Conservation (phyloP, 768 basidiomycete species). For the Pulveroboletus sp. region DNA sequence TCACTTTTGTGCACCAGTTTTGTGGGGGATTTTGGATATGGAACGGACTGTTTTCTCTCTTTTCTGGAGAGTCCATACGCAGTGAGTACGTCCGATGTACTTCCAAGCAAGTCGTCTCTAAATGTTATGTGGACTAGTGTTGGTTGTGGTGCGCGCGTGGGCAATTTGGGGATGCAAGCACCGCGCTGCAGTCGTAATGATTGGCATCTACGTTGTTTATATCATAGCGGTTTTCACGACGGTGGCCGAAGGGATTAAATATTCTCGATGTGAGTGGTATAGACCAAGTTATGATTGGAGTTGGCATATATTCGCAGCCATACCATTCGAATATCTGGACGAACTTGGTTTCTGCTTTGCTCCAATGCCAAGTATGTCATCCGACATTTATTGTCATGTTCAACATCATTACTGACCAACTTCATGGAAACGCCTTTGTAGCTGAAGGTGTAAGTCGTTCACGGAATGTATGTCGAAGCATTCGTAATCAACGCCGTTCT, state of each 20-base stretch:
- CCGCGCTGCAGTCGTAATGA: neutral
- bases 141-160: conserved; percentile 2
- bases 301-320: neutral
- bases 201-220: neutral
- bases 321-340: neutral
- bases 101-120: neutral
- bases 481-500: neutral
- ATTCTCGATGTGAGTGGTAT: neutral
- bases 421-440: neutral
- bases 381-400: neutral
- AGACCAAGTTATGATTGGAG: neutral
- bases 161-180: neutral
- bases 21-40: neutral
- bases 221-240: neutral
- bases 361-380: neutral
- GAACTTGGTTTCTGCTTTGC: neutral
- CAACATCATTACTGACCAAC: neutral
- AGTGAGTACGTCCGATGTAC: neutral
- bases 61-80: neutral
- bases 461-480: neutral
- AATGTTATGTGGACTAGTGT: neutral
- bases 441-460: neutral
- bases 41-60: neutral
- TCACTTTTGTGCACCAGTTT: neutral
- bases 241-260: neutral